These are phyloP conservation scores for Lecanicillium sp. DNA, from an alignment of 2,329 filamentous ascomycete genomes.

Conservation along the genomic window DNA sequence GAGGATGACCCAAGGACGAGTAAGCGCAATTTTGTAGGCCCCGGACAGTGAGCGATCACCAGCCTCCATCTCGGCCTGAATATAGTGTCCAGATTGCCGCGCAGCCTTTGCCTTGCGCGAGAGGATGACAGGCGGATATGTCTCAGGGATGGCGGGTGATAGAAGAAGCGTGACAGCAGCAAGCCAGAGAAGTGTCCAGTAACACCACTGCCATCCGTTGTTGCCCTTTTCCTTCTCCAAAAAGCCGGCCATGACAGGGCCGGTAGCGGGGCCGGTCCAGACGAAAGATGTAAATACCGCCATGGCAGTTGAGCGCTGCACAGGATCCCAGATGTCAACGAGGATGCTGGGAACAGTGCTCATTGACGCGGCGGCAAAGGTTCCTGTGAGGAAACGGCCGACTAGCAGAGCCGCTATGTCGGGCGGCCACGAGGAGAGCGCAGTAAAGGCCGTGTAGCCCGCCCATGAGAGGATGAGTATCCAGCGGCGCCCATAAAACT, in stretches of 20 bases:
- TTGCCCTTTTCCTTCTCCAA: slow-evolving; percentile 47
- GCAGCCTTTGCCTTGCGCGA: slow-evolving; percentile 48
- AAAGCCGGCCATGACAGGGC: slow-evolving; percentile 51
- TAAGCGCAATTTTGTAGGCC: slow-evolving; percentile 47
- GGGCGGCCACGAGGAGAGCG: slow-evolving; percentile 48
- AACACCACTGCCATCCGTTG: slow-evolving; percentile 48
- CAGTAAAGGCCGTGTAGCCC: slow-evolving; percentile 44
- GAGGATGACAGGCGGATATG: slow-evolving; percentile 44
- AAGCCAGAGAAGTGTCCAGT: slow-evolving; percentile 42
- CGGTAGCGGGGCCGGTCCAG: slow-evolving; percentile 47
- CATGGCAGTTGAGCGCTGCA: slow-evolving; percentile 48
- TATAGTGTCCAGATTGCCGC: slow-evolving; percentile 39
- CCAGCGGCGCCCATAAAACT: slow-evolving; percentile 50
- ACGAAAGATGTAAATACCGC: slow-evolving; percentile 47
- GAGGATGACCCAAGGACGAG: slow-evolving; percentile 47
- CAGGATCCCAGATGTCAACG: slow-evolving; percentile 46
- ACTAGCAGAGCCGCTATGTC: slow-evolving; percentile 48
- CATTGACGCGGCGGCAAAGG: slow-evolving; percentile 45
- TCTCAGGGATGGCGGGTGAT: slow-evolving; percentile 56
- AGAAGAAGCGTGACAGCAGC: slow-evolving; percentile 33
- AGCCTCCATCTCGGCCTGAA: slow-evolving; percentile 44
- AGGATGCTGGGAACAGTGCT: slow-evolving; percentile 46
- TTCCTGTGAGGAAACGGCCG: slow-evolving; percentile 50
- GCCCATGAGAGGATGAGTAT: slow-evolving; percentile 46
- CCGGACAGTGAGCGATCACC: slow-evolving; percentile 33